Conservation (phyloP, 108 stramenopile species). For the Nitzschia sp. region DNA sequence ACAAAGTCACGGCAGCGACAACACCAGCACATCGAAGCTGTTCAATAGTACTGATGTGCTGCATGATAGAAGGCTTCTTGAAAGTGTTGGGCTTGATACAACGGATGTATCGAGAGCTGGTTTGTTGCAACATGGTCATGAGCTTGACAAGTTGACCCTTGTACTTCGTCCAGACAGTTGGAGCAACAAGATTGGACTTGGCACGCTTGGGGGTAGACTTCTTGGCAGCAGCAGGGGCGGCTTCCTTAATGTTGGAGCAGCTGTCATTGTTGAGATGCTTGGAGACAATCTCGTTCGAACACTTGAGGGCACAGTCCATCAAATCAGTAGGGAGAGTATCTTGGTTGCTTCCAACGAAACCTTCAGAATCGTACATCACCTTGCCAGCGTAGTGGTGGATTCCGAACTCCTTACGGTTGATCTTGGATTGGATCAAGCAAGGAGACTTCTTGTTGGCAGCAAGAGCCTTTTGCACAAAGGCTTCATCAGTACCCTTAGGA, state of each 20-base stretch:
- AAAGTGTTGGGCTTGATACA: conserved; percentile 87
- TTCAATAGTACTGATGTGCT: conserved; percentile 79
- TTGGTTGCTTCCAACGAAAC: conserved; percentile 86
- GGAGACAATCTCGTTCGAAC: conserved; percentile 59
- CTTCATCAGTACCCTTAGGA: conserved; percentile 84
- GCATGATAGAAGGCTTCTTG: conserved; percentile 76
- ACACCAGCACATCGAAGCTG: conserved; percentile 98
- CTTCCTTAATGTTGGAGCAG: conserved; percentile 33
- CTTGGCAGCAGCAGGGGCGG: not conserved
- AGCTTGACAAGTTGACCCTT: conserved; percentile 72
- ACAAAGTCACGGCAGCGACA: conserved; percentile 89
- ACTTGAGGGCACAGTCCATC: conserved; percentile 57
- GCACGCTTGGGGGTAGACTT: conserved; percentile 49
- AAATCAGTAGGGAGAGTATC: conserved; percentile 83
- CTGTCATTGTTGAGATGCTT: conserved; percentile 41
- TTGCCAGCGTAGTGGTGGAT: conserved; percentile 94
- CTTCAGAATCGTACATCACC: conserved; percentile 84
- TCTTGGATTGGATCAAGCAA: conserved; percentile 53
- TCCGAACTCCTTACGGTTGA: conserved; percentile 72
- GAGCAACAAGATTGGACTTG: conserved; percentile 51
- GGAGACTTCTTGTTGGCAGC: conserved; percentile 59
- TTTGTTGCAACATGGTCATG: conserved; percentile 61
- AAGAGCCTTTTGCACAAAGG: conserved; percentile 74
- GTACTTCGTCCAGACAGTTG: conserved; percentile 83
- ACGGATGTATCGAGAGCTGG: conserved; percentile 84